Evolutionary conservation across 176 grass and related monocot genomes (phyloP), one percentile per base, ranked within the genome.

Genomic region (Ampelocalamus luodianensis): DNA sequence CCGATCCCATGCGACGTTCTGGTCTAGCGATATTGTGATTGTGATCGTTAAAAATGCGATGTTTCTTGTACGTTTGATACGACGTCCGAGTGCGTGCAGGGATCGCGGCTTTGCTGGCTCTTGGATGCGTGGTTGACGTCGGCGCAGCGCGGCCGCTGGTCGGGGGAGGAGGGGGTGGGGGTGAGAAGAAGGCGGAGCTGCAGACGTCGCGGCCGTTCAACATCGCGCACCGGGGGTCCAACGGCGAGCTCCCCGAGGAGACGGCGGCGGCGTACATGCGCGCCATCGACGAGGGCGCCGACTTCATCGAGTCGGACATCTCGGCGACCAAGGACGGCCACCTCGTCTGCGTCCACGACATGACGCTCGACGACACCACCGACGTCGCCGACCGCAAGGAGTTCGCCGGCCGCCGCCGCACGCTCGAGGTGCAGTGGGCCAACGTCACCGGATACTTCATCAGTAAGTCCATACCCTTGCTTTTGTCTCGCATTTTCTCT

Each of bases 301-400:
- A 92, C 72, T 92, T 92, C 90, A 86, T 92, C 78, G 90, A 92
- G 78, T 22, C 72, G 16, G 82, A 92, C 85, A 42, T 91, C 64
- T 38, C 70, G 72, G 86, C 86, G 17, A 92, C 86, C 77, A 83
- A 68, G 71, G 90, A 89, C 83, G 82, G 86, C 2, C 78, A 92
- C 59, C 90, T 92, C 65, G 78, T 88, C 54, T 92, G 90, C 86
- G 85, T 85, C 82, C 90, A 92, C 42, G 82, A 88, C 86, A 26
- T 74, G 39, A 88, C 90, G 11, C 86, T 92, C 40, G 90, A 88
- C 60, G 90, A 49, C 90, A 73, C 51, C 49, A 88, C 78, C 45
- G 71, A 88, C 72, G 77, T 91, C 56, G 82, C 86, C 48, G 82
- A 85, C 63, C 86, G 37, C 72, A 54, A 75, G 6, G 82, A 91